Evolutionary conservation across 805 yeast species (phyloP), one percentile per base, ranked within the genome.

Genomic region (Ogataea pignaliae): DNA sequence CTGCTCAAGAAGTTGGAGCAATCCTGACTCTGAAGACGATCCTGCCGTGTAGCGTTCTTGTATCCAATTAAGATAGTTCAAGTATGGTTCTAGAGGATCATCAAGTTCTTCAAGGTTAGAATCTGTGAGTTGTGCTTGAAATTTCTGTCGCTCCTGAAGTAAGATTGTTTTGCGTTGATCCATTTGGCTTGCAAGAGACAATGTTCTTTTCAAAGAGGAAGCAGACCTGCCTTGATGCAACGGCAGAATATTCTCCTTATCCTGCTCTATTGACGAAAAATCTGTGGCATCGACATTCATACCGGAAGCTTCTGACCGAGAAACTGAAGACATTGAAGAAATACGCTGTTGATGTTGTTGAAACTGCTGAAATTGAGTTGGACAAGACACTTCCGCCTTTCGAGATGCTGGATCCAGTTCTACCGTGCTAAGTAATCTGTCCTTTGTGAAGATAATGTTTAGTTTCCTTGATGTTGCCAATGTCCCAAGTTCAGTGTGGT

Each of bases 51-150:
- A 81, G 50, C 67, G 75, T 30, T 72, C 71, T 46, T 75, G 79
- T 10, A 79, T 75, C 95, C 96, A 88, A n/a, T 70, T 59, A 11
- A 89, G 69, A 54, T 87, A 89, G 15, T 82, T 83, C n/a, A 88
- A 50, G 61, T 75, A 88, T 1, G 81, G 77, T 48, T 85, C 88
- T 17, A 89, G 60, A 0, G 97, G 97, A 60, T 90, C 97, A 64
- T 89, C 96, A 35, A 80, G 60, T 13, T 81, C 88, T 4, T 79
- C 83, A 8, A 79, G 49, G 1, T 69, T 14, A 3, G 47, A 45
- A 0, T 59, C 68, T 10, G 59, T 57, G 12, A 89, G 56, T n/a
- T 60, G 64, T 2, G 56, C 54, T 56, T 86, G 95, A 49, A 75
- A 73, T 33, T 59, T 56, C 10, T 65, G 60, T 37, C 83, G 59